These are phyloP conservation scores for Penicillium silybi DNA, from an alignment of 495 filamentous ascomycete genomes.

Conservation along the genomic window DNA sequence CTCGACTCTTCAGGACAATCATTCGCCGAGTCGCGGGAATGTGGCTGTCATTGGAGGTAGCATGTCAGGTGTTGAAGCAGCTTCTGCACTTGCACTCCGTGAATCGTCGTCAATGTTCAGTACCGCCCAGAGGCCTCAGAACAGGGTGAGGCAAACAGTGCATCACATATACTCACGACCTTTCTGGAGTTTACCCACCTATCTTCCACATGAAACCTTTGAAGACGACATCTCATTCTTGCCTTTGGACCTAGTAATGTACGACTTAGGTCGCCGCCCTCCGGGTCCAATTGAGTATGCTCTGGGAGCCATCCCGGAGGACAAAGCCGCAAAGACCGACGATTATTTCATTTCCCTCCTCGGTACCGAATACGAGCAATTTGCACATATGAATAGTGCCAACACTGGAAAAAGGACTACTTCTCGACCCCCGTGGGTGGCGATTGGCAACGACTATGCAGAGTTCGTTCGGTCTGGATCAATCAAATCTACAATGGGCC, in stretches of 20 bases:
- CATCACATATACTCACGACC: constrained; percentile 67
- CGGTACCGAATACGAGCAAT: constrained; percentile 56
- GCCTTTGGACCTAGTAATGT: constrained; percentile 72
- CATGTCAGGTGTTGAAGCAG: constrained; percentile 78
- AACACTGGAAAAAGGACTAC: constrained; percentile 16
- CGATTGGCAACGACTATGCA: constrained; percentile 65
- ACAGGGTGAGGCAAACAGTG: constrained; percentile 43
- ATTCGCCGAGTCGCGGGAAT: constrained; percentile 43
- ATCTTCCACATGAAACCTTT: constrained; percentile 44
- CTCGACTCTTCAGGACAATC: constrained; percentile 41
- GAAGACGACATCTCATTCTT: constrained; percentile 52
- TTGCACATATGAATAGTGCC: constrained; percentile 15
- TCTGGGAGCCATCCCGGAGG: constrained; percentile 54
- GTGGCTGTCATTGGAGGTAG: constrained; percentile 78
- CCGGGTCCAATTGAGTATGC: constrained; percentile 51
- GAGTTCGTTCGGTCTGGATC: constrained; percentile 65
- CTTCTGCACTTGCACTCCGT: constrained; percentile 65
- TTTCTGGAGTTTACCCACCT: constrained; percentile 68
- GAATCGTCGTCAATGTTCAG: constrained; percentile 49
- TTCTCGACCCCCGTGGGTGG: constrained; percentile 56
- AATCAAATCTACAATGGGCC: constrained; percentile 45
- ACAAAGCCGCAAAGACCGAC: constrained; percentile 50
- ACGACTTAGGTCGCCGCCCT: constrained; percentile 62
- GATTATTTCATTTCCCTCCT: constrained; percentile 51
- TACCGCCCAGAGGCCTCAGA: constrained; percentile 34